These are phyloP conservation scores for Tricholoma furcatifolium DNA, from an alignment of 768 basidiomycete genomes.

Conservation along the genomic window DNA sequence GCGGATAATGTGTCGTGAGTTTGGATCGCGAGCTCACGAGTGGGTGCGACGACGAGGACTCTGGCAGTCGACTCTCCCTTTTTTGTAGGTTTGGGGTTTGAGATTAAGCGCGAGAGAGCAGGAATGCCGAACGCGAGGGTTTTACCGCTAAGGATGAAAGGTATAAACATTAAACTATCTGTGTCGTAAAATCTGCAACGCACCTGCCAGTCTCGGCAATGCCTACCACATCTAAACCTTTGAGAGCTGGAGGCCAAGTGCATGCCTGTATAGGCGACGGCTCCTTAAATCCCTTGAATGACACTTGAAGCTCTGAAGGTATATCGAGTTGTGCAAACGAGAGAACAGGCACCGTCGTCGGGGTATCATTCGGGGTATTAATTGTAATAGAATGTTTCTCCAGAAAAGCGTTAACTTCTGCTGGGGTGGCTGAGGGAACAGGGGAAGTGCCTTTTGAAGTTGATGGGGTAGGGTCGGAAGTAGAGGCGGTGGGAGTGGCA, in stretches of 20 bases:
- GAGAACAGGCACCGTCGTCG: slow-evolving; percentile 61
- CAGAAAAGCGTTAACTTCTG: slow-evolving; percentile 64
- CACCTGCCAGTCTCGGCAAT: slow-evolving; percentile 95
- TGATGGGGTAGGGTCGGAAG: slow-evolving; percentile 8
- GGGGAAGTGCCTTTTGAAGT: slow-evolving; percentile 17
- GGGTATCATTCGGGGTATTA: slow-evolving; percentile 45
- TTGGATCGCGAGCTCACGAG: slow-evolving; percentile 94
- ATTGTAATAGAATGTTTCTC: slow-evolving; percentile 73
- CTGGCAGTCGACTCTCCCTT: slow-evolving; percentile 40
- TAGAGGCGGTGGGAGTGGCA: slow-evolving; percentile 17
- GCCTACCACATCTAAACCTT: slow-evolving; percentile 86
- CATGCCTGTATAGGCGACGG: slow-evolving; percentile 97
- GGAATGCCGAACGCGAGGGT: slow-evolving; percentile 96
- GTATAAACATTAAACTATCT: slow-evolving; percentile 1
- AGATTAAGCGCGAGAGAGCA: slow-evolving; percentile 68
- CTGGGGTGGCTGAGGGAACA: slow-evolving; percentile 19
- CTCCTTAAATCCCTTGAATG: slow-evolving; percentile 72
- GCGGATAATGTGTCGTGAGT: slow-evolving; percentile 81
- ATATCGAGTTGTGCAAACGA: slow-evolving; percentile 74
- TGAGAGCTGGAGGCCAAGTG: slow-evolving; percentile 87
- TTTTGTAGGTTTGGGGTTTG: slow-evolving; percentile 29
- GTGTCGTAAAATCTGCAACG: slow-evolving; percentile 10
- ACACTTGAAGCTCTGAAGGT: slow-evolving; percentile 55
- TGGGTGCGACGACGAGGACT: slow-evolving; percentile 87
- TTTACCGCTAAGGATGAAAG: slow-evolving; percentile 66